Evolutionary conservation across 345 rosid genomes (phyloP).

Genomic region (Gossypium anomalum): DNA sequence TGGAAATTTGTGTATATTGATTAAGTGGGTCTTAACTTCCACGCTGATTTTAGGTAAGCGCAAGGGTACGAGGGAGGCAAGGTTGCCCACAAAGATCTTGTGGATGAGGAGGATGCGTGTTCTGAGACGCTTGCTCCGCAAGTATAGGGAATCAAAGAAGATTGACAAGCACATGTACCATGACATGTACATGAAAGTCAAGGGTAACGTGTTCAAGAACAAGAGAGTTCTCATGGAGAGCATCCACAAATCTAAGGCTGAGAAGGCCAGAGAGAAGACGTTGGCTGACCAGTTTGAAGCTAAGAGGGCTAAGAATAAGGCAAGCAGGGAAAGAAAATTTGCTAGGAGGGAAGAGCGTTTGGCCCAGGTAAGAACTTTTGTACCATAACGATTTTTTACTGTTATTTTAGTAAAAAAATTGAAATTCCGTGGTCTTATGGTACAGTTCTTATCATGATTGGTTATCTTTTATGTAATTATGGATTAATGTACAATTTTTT

Average conservation of each 20-base stretch:
- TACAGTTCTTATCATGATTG: too few relatives aligned
- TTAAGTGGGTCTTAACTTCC: not conserved
- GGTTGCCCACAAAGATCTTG: constrained; percentile 84
- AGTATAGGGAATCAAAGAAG: constrained; percentile 84
- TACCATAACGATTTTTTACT: not conserved
- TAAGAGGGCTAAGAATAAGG: constrained; percentile 92
- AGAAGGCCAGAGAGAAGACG: constrained; percentile 96
- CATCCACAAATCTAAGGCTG: constrained; percentile 92
- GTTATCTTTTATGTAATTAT: too few relatives aligned
- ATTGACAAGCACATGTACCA: constrained; percentile 97
- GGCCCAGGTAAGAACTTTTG: constrained; percentile 54
- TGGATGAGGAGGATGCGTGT: constrained; percentile 99
- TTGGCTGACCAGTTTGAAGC: constrained; percentile 93
- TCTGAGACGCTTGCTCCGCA: constrained; percentile 78
- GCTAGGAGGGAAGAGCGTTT: constrained; percentile 89
- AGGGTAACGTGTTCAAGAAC: constrained; percentile 95
- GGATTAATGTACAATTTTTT: too few relatives aligned
- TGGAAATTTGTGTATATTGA: not conserved
- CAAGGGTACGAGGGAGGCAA: constrained; percentile 93
- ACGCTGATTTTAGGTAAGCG: constrained; percentile 60
- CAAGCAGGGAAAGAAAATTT: constrained; percentile 83
- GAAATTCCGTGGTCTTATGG: too few relatives aligned
- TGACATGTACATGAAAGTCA: constrained; percentile 99
- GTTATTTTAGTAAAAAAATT: too few relatives aligned
- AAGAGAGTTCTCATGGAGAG: constrained; percentile 95